Conservation (phyloP, 768 basidiomycete species). For the Agaricus sinodeliciosus region DNA sequence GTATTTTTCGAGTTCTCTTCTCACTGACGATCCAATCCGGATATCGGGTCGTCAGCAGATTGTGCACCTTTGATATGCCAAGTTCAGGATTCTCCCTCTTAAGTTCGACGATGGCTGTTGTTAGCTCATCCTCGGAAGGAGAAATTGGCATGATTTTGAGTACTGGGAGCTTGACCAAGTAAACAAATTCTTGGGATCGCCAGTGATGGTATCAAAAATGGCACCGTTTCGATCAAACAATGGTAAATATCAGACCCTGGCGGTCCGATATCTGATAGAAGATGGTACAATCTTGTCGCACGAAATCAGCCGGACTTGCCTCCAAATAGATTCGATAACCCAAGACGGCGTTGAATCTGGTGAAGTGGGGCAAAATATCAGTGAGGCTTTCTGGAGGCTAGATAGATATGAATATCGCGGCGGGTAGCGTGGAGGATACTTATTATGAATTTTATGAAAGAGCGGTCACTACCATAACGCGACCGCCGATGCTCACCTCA, state of each 20-base stretch:
- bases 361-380: too few relatives aligned
- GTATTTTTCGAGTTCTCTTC: slow-evolving; percentile 68
- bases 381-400: too few relatives aligned
- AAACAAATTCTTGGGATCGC: neutral
- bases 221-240: neutral
- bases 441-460: too few relatives aligned
- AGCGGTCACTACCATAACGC: too few relatives aligned
- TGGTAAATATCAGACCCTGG: neutral
- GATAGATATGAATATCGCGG: too few relatives aligned
- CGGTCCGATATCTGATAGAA: too few relatives aligned
- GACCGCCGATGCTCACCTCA: too few relatives aligned
- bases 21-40: slow-evolving; percentile 79
- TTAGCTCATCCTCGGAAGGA: slow-evolving; percentile 65
- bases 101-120: slow-evolving; percentile 44
- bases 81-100: slow-evolving; percentile 52
- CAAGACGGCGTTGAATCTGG: too few relatives aligned
- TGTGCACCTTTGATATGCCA: slow-evolving; percentile 69
- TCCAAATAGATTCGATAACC: neutral
- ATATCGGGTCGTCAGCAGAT: slow-evolving; percentile 48
- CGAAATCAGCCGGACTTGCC: too few relatives aligned
- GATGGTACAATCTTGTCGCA: too few relatives aligned
- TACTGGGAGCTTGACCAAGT: neutral
- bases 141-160: slow-evolving; percentile 16
- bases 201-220: neutral
- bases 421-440: too few relatives aligned